phyloP scores from a whole-genome alignment of 331 rosid genomes.

The Saraca asoca region DNA sequence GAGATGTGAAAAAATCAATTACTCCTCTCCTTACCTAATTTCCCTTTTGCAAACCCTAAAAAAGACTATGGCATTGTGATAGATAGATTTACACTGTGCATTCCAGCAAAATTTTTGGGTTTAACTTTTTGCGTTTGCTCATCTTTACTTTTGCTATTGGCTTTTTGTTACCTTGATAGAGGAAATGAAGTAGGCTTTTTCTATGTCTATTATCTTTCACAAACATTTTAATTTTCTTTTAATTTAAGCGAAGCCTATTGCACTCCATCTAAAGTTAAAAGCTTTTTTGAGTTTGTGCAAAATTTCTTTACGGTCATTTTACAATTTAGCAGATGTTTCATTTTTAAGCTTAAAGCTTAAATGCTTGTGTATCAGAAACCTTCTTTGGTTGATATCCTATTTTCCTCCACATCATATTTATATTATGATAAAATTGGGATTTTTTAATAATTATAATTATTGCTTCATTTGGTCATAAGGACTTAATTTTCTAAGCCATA shows the following conservation, averaged over 20 bases:
- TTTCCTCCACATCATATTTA: conserved; percentile 10
- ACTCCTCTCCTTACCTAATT: no score
- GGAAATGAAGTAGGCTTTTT: no score
- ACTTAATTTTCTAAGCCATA: conserved; percentile 16
- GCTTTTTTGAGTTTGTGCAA: neutral
- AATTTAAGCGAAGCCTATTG: neutral
- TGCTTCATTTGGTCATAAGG: neutral
- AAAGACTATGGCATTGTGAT: no score
- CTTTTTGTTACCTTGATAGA: no score
- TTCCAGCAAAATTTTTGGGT: no score
- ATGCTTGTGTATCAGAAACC: neutral
- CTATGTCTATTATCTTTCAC: no score
- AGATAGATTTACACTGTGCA: no score
- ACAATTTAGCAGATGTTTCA: neutral
- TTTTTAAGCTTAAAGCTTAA: neutral
- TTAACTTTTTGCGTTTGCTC: no score
- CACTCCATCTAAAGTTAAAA: no score
- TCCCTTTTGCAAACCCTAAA: no score
- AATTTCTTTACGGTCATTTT: neutral
- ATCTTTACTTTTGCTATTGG: no score
- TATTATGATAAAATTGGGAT: neutral
- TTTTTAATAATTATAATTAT: neutral
- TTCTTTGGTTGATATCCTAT: neutral
- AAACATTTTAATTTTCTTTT: neutral
- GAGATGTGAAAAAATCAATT: no score